phyloP scores from a whole-genome alignment of 352 stramenopile species.

The Phytopythium litorale region DNA sequence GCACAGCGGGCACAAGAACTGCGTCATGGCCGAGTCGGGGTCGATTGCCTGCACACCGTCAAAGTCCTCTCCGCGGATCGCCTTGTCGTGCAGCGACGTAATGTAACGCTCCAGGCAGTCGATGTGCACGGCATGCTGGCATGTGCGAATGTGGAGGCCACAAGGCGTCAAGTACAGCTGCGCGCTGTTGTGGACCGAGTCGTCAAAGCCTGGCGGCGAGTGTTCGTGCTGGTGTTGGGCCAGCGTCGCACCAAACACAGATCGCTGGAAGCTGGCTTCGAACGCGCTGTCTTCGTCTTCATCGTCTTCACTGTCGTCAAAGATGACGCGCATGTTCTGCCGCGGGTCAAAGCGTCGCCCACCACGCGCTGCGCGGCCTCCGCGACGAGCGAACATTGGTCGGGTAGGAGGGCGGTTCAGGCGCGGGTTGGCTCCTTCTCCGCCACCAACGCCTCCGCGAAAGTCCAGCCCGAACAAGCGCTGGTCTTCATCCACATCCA shows the following conservation, averaged over 20 bases:
- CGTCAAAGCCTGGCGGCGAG: slow-evolving; percentile 39
- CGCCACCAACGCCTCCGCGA: background rate
- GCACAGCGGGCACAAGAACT: slow-evolving; percentile 91
- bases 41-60: slow-evolving; percentile 87
- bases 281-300: slow-evolving; percentile 41
- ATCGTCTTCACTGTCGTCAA: slow-evolving; percentile 42
- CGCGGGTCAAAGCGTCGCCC: slow-evolving; percentile 13
- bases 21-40: slow-evolving; percentile 83
- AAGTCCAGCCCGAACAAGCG: slow-evolving; percentile 26
- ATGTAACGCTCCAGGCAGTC: slow-evolving; percentile 87
- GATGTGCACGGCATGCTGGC: slow-evolving; percentile 84
- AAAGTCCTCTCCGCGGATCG: slow-evolving; percentile 85
- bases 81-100: slow-evolving; percentile 81
- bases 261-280: slow-evolving; percentile 9
- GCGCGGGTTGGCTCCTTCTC: background rate
- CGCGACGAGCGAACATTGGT: slow-evolving; percentile 23
- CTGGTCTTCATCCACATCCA: slow-evolving; percentile 62
- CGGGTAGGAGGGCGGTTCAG: background rate
- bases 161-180: slow-evolving; percentile 78
- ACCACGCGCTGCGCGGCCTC: slow-evolving; percentile 6
- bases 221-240: slow-evolving; percentile 18
- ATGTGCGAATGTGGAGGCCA: slow-evolving; percentile 81
- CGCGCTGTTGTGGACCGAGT: slow-evolving; percentile 38
- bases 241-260: slow-evolving; percentile 16
- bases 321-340: slow-evolving; percentile 26